These are phyloP conservation scores for Carex littledalei DNA, from an alignment of 176 grass and related monocot genomes.

Conservation along the genomic window DNA sequence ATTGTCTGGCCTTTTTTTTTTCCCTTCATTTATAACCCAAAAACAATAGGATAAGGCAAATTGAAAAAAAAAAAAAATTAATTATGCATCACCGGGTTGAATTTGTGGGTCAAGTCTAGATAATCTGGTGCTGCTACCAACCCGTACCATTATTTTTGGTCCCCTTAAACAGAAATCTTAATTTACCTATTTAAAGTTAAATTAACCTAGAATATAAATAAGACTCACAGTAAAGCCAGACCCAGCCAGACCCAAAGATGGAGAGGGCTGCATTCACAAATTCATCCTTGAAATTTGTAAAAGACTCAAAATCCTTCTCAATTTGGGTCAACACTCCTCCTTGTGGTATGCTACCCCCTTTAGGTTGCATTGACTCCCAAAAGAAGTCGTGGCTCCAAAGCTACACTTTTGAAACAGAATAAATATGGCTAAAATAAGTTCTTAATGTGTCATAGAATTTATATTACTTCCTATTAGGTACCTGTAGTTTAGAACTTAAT, in stretches of 20 bases:
- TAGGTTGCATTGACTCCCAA: slow-evolving; percentile 93
- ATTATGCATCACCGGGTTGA: not conserved
- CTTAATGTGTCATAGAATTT: not conserved
- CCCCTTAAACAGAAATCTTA: not conserved
- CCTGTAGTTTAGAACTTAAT: not conserved
- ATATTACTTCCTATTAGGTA: not conserved
- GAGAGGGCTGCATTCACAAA: slow-evolving; percentile 51
- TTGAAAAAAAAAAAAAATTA: not conserved
- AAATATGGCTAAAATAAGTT: not conserved
- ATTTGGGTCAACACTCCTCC: slow-evolving; percentile 70
- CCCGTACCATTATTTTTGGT: not conserved
- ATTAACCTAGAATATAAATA: not conserved
- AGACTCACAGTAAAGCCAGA: slow-evolving; percentile 86
- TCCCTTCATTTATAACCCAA: not conserved
- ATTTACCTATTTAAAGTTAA: not conserved
- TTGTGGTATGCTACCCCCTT: slow-evolving; percentile 54
- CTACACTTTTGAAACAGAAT: slow-evolving; percentile 29
- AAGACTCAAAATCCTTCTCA: slow-evolving; percentile 87
- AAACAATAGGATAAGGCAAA: not conserved
- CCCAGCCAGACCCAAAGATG: slow-evolving; percentile 70
- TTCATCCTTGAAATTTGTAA: slow-evolving; percentile 76
- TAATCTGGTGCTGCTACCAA: not conserved
- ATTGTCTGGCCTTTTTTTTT: not conserved
- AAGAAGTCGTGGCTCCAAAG: slow-evolving; percentile 95
- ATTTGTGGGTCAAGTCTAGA: not conserved